phyloP scores from a whole-genome alignment of 2,329 filamentous ascomycete genomes.

The Fusarium decemcellulare region DNA sequence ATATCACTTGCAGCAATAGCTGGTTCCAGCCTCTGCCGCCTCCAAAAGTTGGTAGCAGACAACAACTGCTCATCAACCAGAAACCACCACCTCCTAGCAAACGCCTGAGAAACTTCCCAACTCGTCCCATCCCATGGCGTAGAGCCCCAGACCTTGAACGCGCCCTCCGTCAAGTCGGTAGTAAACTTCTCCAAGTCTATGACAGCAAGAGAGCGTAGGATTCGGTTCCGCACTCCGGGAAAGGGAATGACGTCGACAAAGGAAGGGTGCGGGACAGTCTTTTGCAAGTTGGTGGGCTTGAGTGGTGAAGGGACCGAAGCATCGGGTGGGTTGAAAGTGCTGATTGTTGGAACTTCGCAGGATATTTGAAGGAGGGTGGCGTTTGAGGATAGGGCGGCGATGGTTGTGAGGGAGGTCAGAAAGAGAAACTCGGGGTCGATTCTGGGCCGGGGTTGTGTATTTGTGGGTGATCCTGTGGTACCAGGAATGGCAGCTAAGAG shows the following conservation, averaged over 20 bases:
- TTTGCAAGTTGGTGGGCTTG: conserved; percentile 20
- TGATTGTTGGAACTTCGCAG: neutral
- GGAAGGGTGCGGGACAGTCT: conserved; percentile 7
- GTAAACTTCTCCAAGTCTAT: conserved; percentile 21
- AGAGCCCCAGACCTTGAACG: conserved; percentile 15
- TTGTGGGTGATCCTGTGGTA: neutral
- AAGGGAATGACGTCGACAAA: conserved; percentile 36
- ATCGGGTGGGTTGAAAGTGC: neutral
- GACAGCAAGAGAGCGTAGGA: conserved; percentile 15
- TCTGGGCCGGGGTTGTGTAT: neutral
- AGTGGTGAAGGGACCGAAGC: neutral
- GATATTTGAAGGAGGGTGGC: conserved; percentile 11
- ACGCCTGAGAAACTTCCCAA: conserved; percentile 58
- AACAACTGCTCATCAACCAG: conserved; percentile 26
- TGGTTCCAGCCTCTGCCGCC: conserved; percentile 10
- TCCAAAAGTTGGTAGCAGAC: conserved; percentile 32
- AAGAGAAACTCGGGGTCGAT: conserved; percentile 10
- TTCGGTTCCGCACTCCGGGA: conserved; percentile 18
- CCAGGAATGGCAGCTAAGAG: accelerated
- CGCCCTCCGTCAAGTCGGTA: conserved; percentile 5
- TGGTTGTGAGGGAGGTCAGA: conserved; percentile 13
- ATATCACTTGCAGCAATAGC: neutral
- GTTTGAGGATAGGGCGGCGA: conserved; percentile 7
- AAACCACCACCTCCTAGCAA: conserved; percentile 48
- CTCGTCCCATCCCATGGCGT: conserved; percentile 52